These are phyloP conservation scores for Lachnellula suecica DNA, from an alignment of 2,329 filamentous ascomycete genomes.

Conservation along the genomic window DNA sequence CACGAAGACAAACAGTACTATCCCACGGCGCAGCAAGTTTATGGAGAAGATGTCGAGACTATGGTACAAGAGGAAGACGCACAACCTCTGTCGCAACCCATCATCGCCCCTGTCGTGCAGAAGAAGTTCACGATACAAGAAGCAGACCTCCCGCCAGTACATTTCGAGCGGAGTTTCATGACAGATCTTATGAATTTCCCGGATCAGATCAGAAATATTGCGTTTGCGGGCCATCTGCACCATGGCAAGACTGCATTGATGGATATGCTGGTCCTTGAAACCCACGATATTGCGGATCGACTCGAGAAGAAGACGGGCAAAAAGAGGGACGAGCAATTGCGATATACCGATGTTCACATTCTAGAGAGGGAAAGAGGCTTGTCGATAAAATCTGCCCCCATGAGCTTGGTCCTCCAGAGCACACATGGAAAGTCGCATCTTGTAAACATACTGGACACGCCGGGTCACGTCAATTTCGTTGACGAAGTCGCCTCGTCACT, in stretches of 20 bases:
- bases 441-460: conserved; percentile 92
- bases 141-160: conserved; percentile 82
- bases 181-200: conserved; percentile 95
- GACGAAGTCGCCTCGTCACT: conserved; percentile 91
- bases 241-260: conserved; percentile 98
- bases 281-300: conserved; percentile 79
- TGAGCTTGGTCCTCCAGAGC: conserved; percentile 87
- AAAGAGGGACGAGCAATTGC: conserved; percentile 82
- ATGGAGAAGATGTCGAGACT: conserved; percentile 91
- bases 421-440: conserved; percentile 94
- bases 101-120: conserved; percentile 87
- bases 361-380: conserved; percentile 86
- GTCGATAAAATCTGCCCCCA: conserved; percentile 89
- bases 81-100: conserved; percentile 87
- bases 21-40: conserved; percentile 94
- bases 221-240: conserved; percentile 88
- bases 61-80: conserved; percentile 96
- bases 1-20: conserved; percentile 99
- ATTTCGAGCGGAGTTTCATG: conserved; percentile 89
- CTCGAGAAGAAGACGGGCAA: conserved; percentile 79
- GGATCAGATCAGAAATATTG: conserved; percentile 90
- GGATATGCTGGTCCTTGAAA: conserved; percentile 97
- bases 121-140: conserved; percentile 97
- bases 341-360: conserved; percentile 91
- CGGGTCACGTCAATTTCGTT: conserved; percentile 97